phyloP scores from a whole-genome alignment of 2,329 filamentous ascomycete species.

The Herpotrichia juniperi region DNA sequence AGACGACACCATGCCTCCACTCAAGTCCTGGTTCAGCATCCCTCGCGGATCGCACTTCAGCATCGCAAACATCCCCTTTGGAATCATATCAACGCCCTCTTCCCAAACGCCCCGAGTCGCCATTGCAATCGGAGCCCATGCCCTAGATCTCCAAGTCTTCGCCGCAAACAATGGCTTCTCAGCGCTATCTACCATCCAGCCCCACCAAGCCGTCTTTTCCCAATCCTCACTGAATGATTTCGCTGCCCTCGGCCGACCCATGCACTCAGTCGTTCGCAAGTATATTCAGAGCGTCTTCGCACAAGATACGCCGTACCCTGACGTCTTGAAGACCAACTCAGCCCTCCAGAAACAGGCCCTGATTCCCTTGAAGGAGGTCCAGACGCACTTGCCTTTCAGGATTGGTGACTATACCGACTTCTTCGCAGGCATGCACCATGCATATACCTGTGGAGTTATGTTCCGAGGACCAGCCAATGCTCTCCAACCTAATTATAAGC shows the following conservation, averaged over 20 bases:
- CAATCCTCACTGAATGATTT: slow-evolving; percentile 74
- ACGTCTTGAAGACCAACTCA: slow-evolving; percentile 68
- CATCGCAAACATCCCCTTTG: slow-evolving; percentile 81
- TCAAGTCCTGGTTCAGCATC: slow-evolving; percentile 64
- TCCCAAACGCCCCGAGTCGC: slow-evolving; percentile 67
- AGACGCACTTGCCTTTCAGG: slow-evolving; percentile 74
- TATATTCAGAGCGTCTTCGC: slow-evolving; percentile 72
- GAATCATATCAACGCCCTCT: slow-evolving; percentile 72
- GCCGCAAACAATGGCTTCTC: slow-evolving; percentile 65
- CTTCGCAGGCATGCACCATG: slow-evolving; percentile 81
- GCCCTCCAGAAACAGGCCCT: slow-evolving; percentile 63
- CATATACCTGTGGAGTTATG: slow-evolving; percentile 72
- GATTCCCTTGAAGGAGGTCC: slow-evolving; percentile 64
- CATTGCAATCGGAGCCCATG: slow-evolving; percentile 74
- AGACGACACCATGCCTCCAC: slow-evolving; percentile 41
- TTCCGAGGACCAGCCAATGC: slow-evolving; percentile 76
- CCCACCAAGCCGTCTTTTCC: slow-evolving; percentile 67
- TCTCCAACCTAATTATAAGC: slow-evolving; percentile 80
- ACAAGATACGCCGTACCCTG: slow-evolving; percentile 63
- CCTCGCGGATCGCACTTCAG: slow-evolving; percentile 71
- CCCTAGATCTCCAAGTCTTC: slow-evolving; percentile 71
- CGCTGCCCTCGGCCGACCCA: slow-evolving; percentile 70
- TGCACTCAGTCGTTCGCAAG: slow-evolving; percentile 71
- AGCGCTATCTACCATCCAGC: slow-evolving; percentile 61
- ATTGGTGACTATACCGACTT: slow-evolving; percentile 89